Conservation (phyloP, 805 yeast genomes). For the Starmerella roubikii region DNA sequence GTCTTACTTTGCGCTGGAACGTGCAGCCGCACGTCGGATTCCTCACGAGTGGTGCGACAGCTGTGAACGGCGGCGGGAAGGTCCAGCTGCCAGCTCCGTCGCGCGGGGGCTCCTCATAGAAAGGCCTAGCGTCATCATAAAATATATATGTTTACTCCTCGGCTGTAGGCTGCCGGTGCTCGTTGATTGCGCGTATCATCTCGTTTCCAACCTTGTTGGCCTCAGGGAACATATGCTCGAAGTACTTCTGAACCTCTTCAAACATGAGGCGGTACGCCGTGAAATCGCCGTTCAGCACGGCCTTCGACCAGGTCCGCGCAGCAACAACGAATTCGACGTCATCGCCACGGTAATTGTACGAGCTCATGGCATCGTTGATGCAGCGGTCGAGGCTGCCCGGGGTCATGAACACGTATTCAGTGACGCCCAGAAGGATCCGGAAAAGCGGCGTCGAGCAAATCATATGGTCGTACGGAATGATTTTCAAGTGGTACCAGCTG, state of each 20-base stretch:
- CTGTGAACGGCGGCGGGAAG: constrained; percentile 1
- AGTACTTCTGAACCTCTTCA: constrained; percentile 69
- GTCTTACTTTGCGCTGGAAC: constrained; percentile 69
- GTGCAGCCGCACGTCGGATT: constrained; percentile 86
- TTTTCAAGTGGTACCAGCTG: constrained; percentile 74
- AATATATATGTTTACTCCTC: too few relatives aligned
- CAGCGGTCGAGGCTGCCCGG: constrained; percentile 74
- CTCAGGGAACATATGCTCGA: constrained; percentile 73
- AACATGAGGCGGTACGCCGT: constrained; percentile 58
- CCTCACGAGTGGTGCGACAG: constrained; percentile 42
- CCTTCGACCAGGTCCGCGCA: constrained; percentile 74
- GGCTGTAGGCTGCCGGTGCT: constrained; percentile 7
- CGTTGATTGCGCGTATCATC: constrained; percentile 44
- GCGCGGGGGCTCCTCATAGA: too few relatives aligned
- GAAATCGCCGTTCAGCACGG: constrained; percentile 64
- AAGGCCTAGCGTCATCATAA: neutral
- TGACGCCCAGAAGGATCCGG: constrained; percentile 83
- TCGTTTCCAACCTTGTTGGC: constrained; percentile 84
- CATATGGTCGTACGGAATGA: constrained; percentile 91
- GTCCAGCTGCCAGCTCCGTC: constrained; percentile 5
- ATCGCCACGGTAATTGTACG: constrained; percentile 64
- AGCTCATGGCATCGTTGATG: constrained; percentile 53
- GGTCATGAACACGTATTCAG: constrained; percentile 79
- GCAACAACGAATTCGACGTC: constrained; percentile 88
- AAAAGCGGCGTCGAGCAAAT: constrained; percentile 91